Evolutionary conservation across 78 protist genomes (phyloP).

Genomic region (Dictyostelium capitatum): DNA sequence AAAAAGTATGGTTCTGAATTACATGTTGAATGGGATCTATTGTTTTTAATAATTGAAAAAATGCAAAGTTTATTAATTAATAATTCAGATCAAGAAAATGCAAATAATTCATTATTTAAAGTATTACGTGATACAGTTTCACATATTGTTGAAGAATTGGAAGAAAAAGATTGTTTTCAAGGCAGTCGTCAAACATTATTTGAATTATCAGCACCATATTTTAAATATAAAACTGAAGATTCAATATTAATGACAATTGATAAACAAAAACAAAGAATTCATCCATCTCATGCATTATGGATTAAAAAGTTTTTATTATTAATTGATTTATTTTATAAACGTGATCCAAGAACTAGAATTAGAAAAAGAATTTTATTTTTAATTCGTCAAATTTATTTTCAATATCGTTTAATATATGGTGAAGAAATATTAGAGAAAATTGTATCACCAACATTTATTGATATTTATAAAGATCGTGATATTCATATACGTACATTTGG

Average conservation of each 20-base stretch:
- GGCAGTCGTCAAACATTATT: constrained; percentile 34
- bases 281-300: constrained; percentile 78
- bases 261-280: constrained; percentile 14
- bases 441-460: constrained; percentile 24
- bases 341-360: constrained; percentile 44
- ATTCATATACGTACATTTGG: constrained; percentile 24
- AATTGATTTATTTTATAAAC: constrained; percentile 33
- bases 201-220: constrained; percentile 10
- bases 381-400: constrained; percentile 29
- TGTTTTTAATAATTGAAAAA: constrained; percentile 44
- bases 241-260: constrained; percentile 5
- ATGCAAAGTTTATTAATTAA: neutral
- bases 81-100: constrained; percentile 10
- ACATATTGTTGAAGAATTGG: constrained; percentile 48
- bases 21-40: constrained; percentile 80
- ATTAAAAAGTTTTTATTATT: constrained; percentile 12
- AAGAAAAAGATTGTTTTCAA: constrained; percentile 35
- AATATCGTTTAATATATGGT: constrained; percentile 29
- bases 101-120: constrained; percentile 29
- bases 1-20: constrained; percentile 75
- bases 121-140: constrained; percentile 58
- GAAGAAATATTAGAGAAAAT: constrained; percentile 63
- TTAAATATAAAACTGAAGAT: constrained; percentile 56
- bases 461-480: constrained; percentile 49
- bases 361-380: constrained; percentile 12